A percentile compares a stretch with the other conserved stretches of the same genome.
Evolutionary conservation across 768 basidiomycete genomes (phyloP).

Genomic region (Mycena epipterygia): DNA sequence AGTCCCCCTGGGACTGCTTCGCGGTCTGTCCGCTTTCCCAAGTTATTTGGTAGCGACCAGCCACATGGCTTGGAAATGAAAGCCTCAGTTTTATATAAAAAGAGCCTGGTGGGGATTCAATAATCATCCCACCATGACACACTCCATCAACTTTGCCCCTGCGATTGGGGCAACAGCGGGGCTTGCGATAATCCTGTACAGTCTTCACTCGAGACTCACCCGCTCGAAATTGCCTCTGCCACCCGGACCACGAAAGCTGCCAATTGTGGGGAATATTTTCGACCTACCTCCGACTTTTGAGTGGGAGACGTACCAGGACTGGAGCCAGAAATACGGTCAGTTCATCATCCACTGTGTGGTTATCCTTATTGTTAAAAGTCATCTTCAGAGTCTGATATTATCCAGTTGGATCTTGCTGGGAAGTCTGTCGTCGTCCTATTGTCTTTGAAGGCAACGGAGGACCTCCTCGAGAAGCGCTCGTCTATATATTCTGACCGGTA

Average conservation of each 20-base stretch:
- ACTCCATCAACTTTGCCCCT: too few relatives aligned
- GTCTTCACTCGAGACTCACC: not conserved
- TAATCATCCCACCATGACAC: too few relatives aligned
- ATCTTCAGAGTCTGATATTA: constrained; percentile 40
- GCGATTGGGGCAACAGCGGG: not conserved
- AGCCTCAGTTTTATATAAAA: too few relatives aligned
- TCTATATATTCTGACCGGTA: not conserved
- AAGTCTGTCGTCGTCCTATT: constrained; percentile 51
- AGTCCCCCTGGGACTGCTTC: too few relatives aligned
- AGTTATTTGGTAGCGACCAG: too few relatives aligned
- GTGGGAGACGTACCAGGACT: constrained; percentile 57
- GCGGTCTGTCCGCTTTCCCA: too few relatives aligned
- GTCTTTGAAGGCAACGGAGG: constrained; percentile 40
- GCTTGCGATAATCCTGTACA: not conserved
- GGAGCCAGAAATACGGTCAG: constrained; percentile 50
- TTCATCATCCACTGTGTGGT: not conserved
- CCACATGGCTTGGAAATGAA: too few relatives aligned
- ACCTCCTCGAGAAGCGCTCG: constrained; percentile 53
- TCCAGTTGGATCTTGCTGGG: constrained; percentile 45
- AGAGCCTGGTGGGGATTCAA: too few relatives aligned
- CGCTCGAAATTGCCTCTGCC: constrained; percentile 38
- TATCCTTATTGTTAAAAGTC: not conserved
- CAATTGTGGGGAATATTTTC: constrained; percentile 59
- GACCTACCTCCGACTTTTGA: constrained; percentile 54
- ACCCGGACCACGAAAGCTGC: constrained; percentile 57